Conservation (phyloP, 345 rosid genomes). For the Rhodamnia argentea region DNA sequence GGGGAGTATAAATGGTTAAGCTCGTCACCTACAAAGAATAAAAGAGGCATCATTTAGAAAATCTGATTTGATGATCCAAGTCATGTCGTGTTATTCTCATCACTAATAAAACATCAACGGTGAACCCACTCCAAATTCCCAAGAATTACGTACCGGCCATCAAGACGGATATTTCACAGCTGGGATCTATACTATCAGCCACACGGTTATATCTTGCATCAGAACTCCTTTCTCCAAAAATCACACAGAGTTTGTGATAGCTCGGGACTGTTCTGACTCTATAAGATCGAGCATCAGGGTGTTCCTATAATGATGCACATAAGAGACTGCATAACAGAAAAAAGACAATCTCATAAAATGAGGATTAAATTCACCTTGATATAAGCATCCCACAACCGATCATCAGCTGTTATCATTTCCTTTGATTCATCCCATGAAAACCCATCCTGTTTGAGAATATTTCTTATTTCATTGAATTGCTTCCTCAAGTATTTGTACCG, state of each 20-base stretch:
- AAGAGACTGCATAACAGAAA: constrained; percentile 9
- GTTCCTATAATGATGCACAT: constrained; percentile 38
- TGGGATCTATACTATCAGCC: constrained; percentile 36
- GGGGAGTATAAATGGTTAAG: constrained; percentile 13
- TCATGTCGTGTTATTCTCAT: background rate
- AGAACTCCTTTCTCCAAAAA: constrained; percentile 54
- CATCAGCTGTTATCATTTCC: constrained; percentile 78
- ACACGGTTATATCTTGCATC: constrained; percentile 64
- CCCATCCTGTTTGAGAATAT: constrained; percentile 54
- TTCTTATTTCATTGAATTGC: constrained; percentile 55
- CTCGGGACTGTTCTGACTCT: constrained; percentile 75
- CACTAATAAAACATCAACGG: background rate
- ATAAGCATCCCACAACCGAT: constrained; percentile 59
- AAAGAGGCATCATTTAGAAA: background rate
- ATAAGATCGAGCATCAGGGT: constrained; percentile 78
- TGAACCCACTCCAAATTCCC: background rate
- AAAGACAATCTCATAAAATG: background rate
- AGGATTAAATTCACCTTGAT: constrained; percentile 35
- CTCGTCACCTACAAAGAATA: constrained; percentile 24
- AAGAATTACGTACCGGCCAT: constrained; percentile 33
- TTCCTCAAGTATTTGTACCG: constrained; percentile 80
- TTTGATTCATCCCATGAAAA: constrained; percentile 72
- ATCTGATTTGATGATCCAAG: background rate
- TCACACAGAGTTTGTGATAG: constrained; percentile 59
- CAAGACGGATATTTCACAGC: constrained; percentile 17